Evolutionary conservation across 2,329 filamentous ascomycete species (phyloP), one percentile per base, ranked within the genome.

Genomic region (Trichoderma atrobrunneum): DNA sequence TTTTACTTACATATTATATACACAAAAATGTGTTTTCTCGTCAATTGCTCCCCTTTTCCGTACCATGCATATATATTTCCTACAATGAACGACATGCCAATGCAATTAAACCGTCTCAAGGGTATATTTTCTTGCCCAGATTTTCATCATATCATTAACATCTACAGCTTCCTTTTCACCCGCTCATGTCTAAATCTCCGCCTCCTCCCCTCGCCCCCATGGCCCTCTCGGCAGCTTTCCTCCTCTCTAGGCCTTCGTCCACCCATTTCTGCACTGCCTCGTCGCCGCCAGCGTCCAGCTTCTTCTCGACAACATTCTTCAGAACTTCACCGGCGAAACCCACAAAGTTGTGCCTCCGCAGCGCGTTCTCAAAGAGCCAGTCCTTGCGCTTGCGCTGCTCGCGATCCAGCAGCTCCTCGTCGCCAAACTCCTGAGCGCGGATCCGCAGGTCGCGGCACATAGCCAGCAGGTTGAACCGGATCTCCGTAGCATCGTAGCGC

Each of bases 281-380:
- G 3, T 88, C 84, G 0, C 89, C 85, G 0, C 90, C 91, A 74
- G 91, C 87, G 73, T 86, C 85, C 54, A 97, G 80, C 85, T 97
- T 97, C 73, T 84, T 81, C 75, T 83, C 86, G n/a, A 94, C 92
- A 5, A 98, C 95, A 1, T 90, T 92, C 85, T 96, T 97, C 77
- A 97, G 84, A 73, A 98, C 86, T 84, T 98, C 94, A 14, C 93
- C 94, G 3, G 95, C 92, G 78, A 99, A 98, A 0, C 94, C 95
- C 0, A 99, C 93, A 84, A 99, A 99, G 82, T 99, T 99, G 82
- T 97, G 95, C 77, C 93, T 86, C 73, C 96, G 85, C 78, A 99
- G 85, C 12, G 94, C 92, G 82, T 99, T 99, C 87, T 99, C 96
- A 87, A 96, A 98, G 79, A 90, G 88, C 96, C 96, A 99, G 75